phyloP scores from a whole-genome alignment of 768 basidiomycete genomes.

The Termitomyces titanicus region DNA sequence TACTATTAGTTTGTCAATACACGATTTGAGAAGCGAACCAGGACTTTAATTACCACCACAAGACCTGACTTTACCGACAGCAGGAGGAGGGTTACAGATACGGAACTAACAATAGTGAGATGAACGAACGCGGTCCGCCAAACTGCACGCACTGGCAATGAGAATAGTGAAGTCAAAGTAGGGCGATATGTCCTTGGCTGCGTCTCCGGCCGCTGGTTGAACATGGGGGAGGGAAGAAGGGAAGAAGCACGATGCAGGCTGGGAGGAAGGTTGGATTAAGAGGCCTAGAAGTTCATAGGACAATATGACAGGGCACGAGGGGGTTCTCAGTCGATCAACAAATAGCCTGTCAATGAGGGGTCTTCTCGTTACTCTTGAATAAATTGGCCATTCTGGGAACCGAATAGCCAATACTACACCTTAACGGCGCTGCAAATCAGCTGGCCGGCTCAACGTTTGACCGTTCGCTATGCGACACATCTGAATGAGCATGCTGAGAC shows the following conservation, averaged over 20 bases:
- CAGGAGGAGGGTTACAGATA: slow-evolving; percentile 66
- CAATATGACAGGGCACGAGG: slow-evolving; percentile 5
- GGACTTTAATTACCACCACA: slow-evolving; percentile 40
- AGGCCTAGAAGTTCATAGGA: slow-evolving; percentile 4
- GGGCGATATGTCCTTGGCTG: slow-evolving; percentile 25
- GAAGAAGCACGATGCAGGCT: neutral
- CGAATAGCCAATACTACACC: slow-evolving; percentile 10
- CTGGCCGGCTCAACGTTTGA: neutral
- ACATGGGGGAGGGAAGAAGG: slow-evolving; percentile 11
- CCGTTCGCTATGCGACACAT: neutral
- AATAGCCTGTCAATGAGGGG: slow-evolving; percentile 14
- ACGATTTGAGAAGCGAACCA: neutral
- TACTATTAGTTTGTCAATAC: slow-evolving; percentile 30
- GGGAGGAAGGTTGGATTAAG: slow-evolving; percentile 4
- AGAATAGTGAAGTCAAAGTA: slow-evolving; percentile 28
- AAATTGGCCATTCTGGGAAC: slow-evolving; percentile 1
- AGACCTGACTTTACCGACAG: slow-evolving; percentile 65
- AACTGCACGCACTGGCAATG: slow-evolving; percentile 31
- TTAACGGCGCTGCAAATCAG: neutral
- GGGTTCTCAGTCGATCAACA: slow-evolving; percentile 16
- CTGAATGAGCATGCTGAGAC: neutral
- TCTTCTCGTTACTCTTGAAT: slow-evolving; percentile 7
- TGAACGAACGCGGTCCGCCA: neutral
- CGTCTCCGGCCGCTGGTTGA: slow-evolving; percentile 16
- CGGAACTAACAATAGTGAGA: slow-evolving; percentile 34